phyloP scores from a whole-genome alignment of 306 rosid genomes.

The Pueraria montana region DNA sequence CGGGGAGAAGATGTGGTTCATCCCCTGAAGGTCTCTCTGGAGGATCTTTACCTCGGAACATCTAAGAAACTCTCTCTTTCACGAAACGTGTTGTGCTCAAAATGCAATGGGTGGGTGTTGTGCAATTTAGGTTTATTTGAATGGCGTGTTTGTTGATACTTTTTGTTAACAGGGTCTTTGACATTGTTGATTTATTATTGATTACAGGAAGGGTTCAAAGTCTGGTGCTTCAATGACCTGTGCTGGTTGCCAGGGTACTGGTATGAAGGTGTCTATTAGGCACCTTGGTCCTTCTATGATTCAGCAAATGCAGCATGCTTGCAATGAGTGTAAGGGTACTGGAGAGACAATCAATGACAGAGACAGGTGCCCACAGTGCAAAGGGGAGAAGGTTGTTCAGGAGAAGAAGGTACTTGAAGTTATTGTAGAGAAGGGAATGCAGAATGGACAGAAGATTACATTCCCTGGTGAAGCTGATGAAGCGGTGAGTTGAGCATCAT shows the following conservation, averaged over 20 bases:
- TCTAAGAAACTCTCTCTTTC: constrained; percentile 87
- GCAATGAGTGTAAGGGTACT: constrained; percentile 93
- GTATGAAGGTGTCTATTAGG: constrained; percentile 84
- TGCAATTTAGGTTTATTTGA: neutral
- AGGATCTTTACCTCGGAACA: constrained; percentile 78
- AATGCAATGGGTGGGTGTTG: constrained; percentile 78
- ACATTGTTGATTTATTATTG: neutral
- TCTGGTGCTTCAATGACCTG: constrained; percentile 80
- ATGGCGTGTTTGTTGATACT: neutral
- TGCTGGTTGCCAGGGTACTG: constrained; percentile 82
- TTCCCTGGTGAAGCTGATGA: constrained; percentile 97
- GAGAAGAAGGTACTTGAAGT: constrained; percentile 89
- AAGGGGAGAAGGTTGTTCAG: constrained; percentile 85
- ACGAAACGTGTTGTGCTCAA: constrained; percentile 75
- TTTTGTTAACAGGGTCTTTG: neutral
- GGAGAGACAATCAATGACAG: constrained; percentile 82
- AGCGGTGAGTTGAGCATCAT: constrained; percentile 66
- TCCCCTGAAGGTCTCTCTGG: constrained; percentile 83
- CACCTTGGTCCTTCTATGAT: constrained; percentile 87
- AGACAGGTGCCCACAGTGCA: constrained; percentile 83
- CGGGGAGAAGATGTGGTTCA: constrained; percentile 86
- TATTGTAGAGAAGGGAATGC: constrained; percentile 92
- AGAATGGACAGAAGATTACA: constrained; percentile 83
- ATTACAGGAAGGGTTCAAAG: constrained; percentile 81
- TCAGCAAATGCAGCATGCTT: constrained; percentile 89